Conservation (phyloP, 2,329 filamentous ascomycete genomes). For the Fusarium nematophilum region DNA sequence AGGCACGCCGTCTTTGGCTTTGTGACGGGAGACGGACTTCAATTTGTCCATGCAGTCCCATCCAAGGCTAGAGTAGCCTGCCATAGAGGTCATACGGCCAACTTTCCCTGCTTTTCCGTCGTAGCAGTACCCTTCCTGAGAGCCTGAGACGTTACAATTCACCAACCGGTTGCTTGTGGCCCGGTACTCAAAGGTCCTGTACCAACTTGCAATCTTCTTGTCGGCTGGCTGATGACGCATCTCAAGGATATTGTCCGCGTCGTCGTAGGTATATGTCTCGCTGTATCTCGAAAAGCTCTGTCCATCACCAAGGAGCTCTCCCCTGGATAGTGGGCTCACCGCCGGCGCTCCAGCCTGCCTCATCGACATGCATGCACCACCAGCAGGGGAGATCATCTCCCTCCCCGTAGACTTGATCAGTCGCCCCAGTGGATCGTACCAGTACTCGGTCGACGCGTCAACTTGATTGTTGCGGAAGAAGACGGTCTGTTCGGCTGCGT, state of each 20-base stretch:
- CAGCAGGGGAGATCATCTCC: no score
- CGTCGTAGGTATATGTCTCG: neutral
- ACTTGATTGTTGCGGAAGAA: neutral
- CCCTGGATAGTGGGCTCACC: no score
- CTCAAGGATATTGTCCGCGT: neutral
- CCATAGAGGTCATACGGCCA: slow-evolving; percentile 16
- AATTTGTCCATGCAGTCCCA: slow-evolving; percentile 19
- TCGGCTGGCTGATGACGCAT: neutral
- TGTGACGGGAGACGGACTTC: neutral
- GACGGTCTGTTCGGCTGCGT: neutral
- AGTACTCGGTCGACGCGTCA: neutral
- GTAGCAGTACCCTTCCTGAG: neutral
- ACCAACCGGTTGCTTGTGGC: neutral
- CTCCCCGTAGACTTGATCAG: neutral
- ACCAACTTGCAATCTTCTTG: no score
- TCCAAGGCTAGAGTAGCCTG: neutral
- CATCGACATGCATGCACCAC: no score
- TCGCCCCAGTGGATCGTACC: neutral
- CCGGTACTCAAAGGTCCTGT: no score
- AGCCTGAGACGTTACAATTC: neutral
- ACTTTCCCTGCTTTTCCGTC: neutral
- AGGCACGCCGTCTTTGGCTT: neutral
- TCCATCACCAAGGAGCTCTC: neutral
- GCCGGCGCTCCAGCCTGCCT: no score
- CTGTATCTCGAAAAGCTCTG: neutral